Percentiles rank a stretch among this genome's conserved stretches.
These are phyloP conservation scores for Kodamaea jinghongensis DNA, from an alignment of 805 yeast species.

Conservation along the genomic window DNA sequence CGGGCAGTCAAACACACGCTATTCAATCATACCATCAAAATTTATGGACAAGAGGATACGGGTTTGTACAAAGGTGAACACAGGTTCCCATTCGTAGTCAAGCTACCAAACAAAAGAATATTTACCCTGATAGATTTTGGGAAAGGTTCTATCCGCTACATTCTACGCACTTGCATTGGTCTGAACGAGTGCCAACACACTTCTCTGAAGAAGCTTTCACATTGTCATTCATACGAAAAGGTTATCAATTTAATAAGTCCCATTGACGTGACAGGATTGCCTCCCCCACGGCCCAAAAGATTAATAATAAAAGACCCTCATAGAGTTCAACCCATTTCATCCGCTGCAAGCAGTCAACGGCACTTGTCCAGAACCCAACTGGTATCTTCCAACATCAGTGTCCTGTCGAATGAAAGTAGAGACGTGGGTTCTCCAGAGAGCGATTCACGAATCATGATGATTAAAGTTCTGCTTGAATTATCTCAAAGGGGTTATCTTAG, in stretches of 20 bases:
- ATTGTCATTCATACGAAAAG: slow-evolving; percentile 47
- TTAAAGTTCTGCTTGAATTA: slow-evolving; percentile 35
- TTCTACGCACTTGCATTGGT: slow-evolving; percentile 50
- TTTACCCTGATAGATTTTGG: slow-evolving; percentile 79
- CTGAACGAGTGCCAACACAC: slow-evolving; percentile 4
- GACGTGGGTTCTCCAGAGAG: not conserved
- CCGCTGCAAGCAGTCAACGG: slow-evolving; percentile 12
- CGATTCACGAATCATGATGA: slow-evolving; percentile 12
- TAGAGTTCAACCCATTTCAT: slow-evolving; percentile 5
- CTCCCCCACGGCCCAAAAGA: slow-evolving; percentile 64
- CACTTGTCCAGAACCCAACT: slow-evolving; percentile 34
- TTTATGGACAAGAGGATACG: slow-evolving; percentile 45
- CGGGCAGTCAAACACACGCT: slow-evolving; percentile 50
- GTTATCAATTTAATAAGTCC: slow-evolving; percentile 65
- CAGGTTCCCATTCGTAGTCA: slow-evolving; percentile 80
- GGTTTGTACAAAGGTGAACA: slow-evolving; percentile 83
- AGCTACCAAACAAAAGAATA: slow-evolving; percentile 70
- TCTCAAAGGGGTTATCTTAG: slow-evolving; percentile 69
- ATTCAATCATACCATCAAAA: slow-evolving; percentile 56
- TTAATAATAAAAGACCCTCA: slow-evolving; percentile 59
- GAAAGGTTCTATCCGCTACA: slow-evolving; percentile 75
- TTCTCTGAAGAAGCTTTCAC: not conserved
- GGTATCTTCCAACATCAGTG: slow-evolving; percentile 11
- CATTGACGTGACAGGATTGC: slow-evolving; percentile 64
- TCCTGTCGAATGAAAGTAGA: not conserved